phyloP scores from a whole-genome alignment of 495 filamentous ascomycete genomes.

The Talaromyces trachyspermus region DNA sequence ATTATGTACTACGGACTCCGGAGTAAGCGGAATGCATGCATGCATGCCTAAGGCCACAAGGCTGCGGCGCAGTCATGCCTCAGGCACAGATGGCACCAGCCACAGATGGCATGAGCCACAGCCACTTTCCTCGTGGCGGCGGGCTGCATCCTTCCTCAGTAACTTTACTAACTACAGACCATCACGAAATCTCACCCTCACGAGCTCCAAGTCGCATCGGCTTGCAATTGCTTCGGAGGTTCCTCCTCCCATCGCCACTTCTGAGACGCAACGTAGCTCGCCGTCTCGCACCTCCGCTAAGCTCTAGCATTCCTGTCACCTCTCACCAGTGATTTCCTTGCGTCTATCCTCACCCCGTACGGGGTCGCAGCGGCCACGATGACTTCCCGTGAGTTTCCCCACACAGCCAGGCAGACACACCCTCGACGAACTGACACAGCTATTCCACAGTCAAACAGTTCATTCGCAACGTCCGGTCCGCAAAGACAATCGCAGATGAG shows the following conservation, averaged over 20 bases:
- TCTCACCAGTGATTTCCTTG: too few relatives aligned
- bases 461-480: slow-evolving; percentile 95
- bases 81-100: neutral
- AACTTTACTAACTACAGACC: too few relatives aligned
- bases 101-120: neutral
- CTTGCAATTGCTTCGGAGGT: too few relatives aligned
- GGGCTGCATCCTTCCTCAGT: too few relatives aligned
- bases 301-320: neutral
- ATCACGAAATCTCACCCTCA: too few relatives aligned
- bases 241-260: too few relatives aligned
- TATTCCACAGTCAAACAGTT: slow-evolving; percentile 83
- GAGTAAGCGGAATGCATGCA: too few relatives aligned
- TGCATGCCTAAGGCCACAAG: neutral
- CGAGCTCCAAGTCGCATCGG: too few relatives aligned
- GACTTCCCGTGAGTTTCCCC: slow-evolving; percentile 57
- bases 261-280: too few relatives aligned
- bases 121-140: neutral
- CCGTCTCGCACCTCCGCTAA: neutral
- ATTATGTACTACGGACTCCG: too few relatives aligned
- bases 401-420: slow-evolving; percentile 19
- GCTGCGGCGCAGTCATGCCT: too few relatives aligned
- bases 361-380: slow-evolving; percentile 30
- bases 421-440: slow-evolving; percentile 10
- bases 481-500: slow-evolving; percentile 98
- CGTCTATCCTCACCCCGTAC: slow-evolving; percentile 8